Evolutionary conservation across 1,284 basidiomycete genomes (phyloP).

Genomic region (Neotropicomus parvogracilis): DNA sequence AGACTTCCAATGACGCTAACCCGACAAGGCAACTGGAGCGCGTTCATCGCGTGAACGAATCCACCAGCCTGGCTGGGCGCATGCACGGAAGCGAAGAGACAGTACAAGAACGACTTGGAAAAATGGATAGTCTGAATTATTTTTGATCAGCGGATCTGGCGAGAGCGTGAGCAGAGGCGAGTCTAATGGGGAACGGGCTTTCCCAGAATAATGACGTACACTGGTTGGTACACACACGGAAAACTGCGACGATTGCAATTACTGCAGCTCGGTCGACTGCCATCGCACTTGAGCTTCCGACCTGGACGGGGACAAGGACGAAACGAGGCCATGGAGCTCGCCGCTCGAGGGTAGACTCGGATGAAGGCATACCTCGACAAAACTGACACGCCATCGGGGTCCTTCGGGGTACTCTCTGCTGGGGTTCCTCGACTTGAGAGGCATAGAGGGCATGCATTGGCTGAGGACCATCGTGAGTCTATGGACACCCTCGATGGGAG

Average conservation of each 20-base stretch:
- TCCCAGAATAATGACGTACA: slow-evolving; percentile 39
- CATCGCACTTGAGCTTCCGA: slow-evolving; percentile 60
- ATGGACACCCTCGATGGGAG: background rate
- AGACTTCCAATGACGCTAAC: slow-evolving; percentile 6
- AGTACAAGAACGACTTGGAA: slow-evolving; percentile 9
- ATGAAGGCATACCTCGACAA: slow-evolving; percentile 44
- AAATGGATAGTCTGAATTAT: slow-evolving; percentile 19
- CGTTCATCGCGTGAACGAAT: slow-evolving; percentile 24
- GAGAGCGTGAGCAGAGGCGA: slow-evolving; percentile 11
- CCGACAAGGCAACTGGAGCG: slow-evolving; percentile 16
- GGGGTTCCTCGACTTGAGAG: slow-evolving; percentile 18
- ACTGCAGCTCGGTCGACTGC: slow-evolving; percentile 47
- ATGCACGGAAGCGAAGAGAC: slow-evolving; percentile 23
- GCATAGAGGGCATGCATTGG: slow-evolving; percentile 16
- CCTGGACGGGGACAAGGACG: slow-evolving; percentile 32
- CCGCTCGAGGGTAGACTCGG: background rate
- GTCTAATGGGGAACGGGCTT: background rate
- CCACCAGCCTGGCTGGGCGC: slow-evolving; percentile 14
- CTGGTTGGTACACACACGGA: slow-evolving; percentile 50
- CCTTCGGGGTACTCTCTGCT: slow-evolving; percentile 45
- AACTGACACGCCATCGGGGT: slow-evolving; percentile 58
- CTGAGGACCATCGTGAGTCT: slow-evolving; percentile 5
- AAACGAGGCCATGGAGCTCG: background rate
- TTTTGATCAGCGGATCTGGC: slow-evolving; percentile 33
- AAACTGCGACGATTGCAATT: slow-evolving; percentile 51